Conservation (phyloP, 495 filamentous ascomycete genomes). For the Penicillium bialowiezense region DNA sequence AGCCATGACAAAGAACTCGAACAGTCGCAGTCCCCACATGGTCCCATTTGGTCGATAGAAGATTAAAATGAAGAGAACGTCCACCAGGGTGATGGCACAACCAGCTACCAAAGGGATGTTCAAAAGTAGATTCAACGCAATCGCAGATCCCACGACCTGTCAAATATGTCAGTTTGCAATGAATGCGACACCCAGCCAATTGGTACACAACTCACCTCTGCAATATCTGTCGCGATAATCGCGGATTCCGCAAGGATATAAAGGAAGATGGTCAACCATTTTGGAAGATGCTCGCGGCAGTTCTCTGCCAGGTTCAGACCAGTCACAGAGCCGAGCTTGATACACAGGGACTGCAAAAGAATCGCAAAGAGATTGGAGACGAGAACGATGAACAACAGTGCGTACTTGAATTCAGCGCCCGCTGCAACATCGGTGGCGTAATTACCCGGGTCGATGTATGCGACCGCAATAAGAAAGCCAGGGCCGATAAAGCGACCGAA, state of each 20-base stretch:
- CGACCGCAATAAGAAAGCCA: constrained; percentile 79
- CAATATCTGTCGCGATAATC: constrained; percentile 88
- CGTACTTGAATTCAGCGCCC: constrained; percentile 61
- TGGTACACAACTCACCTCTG: constrained; percentile 67
- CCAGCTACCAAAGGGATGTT: constrained; percentile 81
- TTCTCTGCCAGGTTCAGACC: constrained; percentile 79
- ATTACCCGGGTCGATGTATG: constrained; percentile 81
- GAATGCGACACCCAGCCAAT: no score
- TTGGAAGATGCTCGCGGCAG: constrained; percentile 70
- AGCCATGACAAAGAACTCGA: constrained; percentile 77
- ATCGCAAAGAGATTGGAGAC: constrained; percentile 84
- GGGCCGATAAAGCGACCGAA: constrained; percentile 80
- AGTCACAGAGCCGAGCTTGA: constrained; percentile 83
- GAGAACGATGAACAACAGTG: constrained; percentile 75
- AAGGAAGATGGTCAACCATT: constrained; percentile 70
- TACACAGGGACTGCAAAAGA: constrained; percentile 75
- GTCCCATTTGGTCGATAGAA: constrained; percentile 78
- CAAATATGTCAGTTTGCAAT: not conserved
- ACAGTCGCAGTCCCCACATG: constrained; percentile 69
- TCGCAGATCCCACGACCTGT: constrained; percentile 86
- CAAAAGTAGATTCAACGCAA: constrained; percentile 81
- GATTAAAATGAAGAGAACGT: constrained; percentile 80
- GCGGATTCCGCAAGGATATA: constrained; percentile 76
- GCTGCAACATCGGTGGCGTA: constrained; percentile 82
- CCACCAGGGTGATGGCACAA: constrained; percentile 79